Percentiles rank a stretch among this genome's conserved stretches.
phyloP scores from a whole-genome alignment of 2,329 filamentous ascomycete genomes.

The Colletotrichum lupini region DNA sequence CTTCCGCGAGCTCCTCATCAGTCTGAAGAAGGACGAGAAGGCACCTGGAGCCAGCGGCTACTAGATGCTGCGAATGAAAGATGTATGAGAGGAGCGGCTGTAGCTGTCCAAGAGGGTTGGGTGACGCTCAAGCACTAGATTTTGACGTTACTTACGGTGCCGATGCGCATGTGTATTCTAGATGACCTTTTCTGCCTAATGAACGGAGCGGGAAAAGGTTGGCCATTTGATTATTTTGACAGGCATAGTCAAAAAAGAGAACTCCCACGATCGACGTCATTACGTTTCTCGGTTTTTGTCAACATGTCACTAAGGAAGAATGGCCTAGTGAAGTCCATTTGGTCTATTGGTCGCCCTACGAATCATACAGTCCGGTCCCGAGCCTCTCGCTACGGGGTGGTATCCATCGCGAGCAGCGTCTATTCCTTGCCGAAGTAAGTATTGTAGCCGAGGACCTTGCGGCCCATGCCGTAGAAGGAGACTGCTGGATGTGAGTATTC shows the following conservation, averaged over 20 bases:
- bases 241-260: slow-evolving; percentile 15
- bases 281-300: slow-evolving; percentile 19
- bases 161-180: slow-evolving; percentile 29
- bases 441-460: slow-evolving; percentile 82
- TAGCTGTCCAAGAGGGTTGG: neutral
- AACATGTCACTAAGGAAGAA: slow-evolving; percentile 7
- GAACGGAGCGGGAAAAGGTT: slow-evolving; percentile 11
- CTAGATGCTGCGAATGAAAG: slow-evolving; percentile 45
- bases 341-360: slow-evolving; percentile 29
- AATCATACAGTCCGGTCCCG: slow-evolving; percentile 27
- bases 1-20: slow-evolving; percentile 90
- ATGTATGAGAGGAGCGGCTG: neutral
- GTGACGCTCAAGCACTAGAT: neutral
- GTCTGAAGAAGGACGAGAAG: slow-evolving; percentile 93
- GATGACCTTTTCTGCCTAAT: slow-evolving; percentile 15
- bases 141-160: neutral
- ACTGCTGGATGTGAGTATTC: slow-evolving; percentile 50
- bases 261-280: slow-evolving; percentile 4
- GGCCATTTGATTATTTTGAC: slow-evolving; percentile 20
- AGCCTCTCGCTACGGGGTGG: neutral
- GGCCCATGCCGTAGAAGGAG: slow-evolving; percentile 77
- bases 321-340: slow-evolving; percentile 7
- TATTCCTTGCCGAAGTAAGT: slow-evolving; percentile 76
- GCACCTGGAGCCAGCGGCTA: slow-evolving; percentile 75
- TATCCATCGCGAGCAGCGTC: slow-evolving; percentile 25